Conservation (phyloP, 306 rosid genomes). For the Cicer bijugum region DNA sequence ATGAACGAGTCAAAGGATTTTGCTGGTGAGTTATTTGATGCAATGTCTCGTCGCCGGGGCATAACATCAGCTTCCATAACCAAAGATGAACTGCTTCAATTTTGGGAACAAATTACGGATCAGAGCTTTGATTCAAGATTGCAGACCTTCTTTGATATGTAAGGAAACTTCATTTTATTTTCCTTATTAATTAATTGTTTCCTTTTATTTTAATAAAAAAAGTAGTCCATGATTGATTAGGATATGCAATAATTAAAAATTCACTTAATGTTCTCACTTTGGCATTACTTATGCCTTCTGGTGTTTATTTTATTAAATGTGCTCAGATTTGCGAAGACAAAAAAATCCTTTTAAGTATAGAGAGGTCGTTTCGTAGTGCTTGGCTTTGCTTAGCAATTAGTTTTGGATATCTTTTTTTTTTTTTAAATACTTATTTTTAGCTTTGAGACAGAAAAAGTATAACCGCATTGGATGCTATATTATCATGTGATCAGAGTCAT, state of each 20-base stretch:
- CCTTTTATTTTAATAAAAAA: no score
- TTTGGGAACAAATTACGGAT: constrained; percentile 89
- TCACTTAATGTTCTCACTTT: background rate
- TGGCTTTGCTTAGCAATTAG: background rate
- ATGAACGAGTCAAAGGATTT: constrained; percentile 81
- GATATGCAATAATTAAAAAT: background rate
- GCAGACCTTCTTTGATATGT: constrained; percentile 95
- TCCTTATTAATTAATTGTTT: background rate
- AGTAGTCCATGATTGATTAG: background rate
- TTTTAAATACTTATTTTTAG: background rate
- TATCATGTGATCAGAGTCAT: constrained; percentile 46
- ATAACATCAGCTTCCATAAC: constrained; percentile 64
- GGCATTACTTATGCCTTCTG: no score
- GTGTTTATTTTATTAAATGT: no score
- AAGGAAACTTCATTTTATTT: constrained; percentile 40
- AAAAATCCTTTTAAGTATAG: no score
- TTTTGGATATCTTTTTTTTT: no score
- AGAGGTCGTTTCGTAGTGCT: background rate
- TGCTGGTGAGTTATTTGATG: constrained; percentile 74
- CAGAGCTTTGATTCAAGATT: constrained; percentile 86
- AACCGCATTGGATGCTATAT: constrained; percentile 32
- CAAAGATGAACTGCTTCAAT: constrained; percentile 64
- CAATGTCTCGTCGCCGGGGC: constrained; percentile 81
- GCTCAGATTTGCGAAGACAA: no score
- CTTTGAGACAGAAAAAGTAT: constrained; percentile 5